Percentiles rank a stretch among this genome's conserved stretches.
These are phyloP conservation scores for Tuber umbilicatum DNA, from an alignment of 495 filamentous ascomycete species.

Conservation along the genomic window DNA sequence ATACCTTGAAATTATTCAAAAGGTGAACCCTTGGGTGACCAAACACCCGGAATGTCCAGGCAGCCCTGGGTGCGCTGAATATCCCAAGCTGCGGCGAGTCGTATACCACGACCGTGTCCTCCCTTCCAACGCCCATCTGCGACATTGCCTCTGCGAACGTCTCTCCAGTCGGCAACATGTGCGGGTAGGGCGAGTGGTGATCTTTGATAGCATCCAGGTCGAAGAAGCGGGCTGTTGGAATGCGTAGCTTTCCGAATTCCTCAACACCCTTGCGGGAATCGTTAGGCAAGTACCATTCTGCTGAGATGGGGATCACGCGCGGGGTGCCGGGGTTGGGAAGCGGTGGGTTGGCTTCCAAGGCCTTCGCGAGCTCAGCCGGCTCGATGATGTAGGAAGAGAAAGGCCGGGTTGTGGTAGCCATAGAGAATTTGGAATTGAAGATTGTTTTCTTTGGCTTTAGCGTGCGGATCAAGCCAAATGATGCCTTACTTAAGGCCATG, in stretches of 20 bases:
- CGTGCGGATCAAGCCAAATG: not conserved
- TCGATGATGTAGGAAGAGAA: constrained; percentile 78
- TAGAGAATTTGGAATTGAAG: not conserved
- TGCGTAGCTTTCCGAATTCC: constrained; percentile 67
- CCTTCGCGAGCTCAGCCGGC: constrained; percentile 70
- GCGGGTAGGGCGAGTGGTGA: constrained; percentile 77
- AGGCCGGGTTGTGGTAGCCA: not conserved
- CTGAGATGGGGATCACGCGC: constrained; percentile 78
- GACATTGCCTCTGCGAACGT: constrained; percentile 83
- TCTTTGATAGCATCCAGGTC: constrained; percentile 89
- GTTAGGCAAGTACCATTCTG: constrained; percentile 94
- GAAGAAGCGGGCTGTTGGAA: constrained; percentile 90
- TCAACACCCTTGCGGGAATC: constrained; percentile 71
- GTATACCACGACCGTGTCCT: constrained; percentile 89
- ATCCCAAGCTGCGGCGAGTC: constrained; percentile 82
- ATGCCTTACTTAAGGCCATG: not conserved
- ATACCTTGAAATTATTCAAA: constrained; percentile 87
- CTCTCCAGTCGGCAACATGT: constrained; percentile 84
- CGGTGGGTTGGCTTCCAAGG: constrained; percentile 67
- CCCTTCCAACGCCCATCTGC: constrained; percentile 70
- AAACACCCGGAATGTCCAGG: constrained; percentile 84
- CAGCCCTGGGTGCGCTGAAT: constrained; percentile 86
- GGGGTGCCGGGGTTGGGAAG: constrained; percentile 64
- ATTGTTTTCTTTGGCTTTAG: not conserved
- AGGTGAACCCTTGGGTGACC: constrained; percentile 86